These are phyloP conservation scores for Marchantia paleacea DNA, from an alignment of 225 moss, liverwort and hornwort genomes.

Conservation along the genomic window DNA sequence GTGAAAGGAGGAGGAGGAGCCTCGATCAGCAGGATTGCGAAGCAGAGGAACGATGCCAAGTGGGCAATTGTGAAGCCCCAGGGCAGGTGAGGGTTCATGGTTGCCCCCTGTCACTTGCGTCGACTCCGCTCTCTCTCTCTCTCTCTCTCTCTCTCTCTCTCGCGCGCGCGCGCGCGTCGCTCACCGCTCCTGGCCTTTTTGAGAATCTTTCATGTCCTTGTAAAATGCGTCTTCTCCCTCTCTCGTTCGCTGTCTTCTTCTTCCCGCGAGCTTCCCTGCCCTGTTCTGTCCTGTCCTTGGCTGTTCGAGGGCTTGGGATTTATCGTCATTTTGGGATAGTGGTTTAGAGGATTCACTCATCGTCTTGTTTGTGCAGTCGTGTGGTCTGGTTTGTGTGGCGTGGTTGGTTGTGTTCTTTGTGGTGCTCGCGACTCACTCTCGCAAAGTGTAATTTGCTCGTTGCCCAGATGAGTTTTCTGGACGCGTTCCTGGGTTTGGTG, in stretches of 20 bases:
- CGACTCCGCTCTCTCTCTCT: neutral
- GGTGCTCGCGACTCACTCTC: neutral
- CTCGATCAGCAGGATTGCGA: neutral
- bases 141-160: too few relatives aligned
- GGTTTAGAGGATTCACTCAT: neutral
- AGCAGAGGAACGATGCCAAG: neutral
- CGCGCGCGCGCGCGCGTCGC: too few relatives aligned
- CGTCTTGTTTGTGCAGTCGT: neutral
- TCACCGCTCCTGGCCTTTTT: neutral
- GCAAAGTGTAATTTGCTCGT: neutral
- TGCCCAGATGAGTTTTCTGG: conserved; percentile 14
- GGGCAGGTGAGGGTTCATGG: neutral
- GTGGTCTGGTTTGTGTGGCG: neutral
- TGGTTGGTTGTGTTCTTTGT: neutral
- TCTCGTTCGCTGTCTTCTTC: neutral
- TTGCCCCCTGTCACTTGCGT: neutral
- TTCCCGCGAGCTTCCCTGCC: neutral
- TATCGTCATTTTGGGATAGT: neutral
- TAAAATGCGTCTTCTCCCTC: neutral
- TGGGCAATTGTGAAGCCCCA: neutral
- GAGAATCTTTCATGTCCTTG: neutral
- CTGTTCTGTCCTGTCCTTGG: neutral
- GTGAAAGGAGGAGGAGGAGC: too few relatives aligned
- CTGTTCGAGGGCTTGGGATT: neutral
- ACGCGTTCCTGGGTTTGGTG: conserved; percentile 13